Conservation (phyloP, 2,329 filamentous ascomycete genomes). For the Phaeoacremonium minimum region DNA sequence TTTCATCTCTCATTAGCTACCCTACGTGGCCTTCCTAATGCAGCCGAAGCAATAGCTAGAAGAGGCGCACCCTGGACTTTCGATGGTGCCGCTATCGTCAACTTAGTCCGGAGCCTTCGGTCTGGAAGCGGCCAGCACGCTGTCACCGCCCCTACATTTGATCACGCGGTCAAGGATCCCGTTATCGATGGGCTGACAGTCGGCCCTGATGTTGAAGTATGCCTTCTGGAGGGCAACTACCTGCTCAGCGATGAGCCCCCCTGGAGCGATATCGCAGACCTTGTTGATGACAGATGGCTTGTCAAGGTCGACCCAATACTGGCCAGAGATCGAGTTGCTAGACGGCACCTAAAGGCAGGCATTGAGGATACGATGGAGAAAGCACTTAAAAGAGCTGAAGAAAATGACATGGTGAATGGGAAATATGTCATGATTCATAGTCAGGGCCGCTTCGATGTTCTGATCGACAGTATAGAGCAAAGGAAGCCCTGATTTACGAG, state of each 20-base stretch:
- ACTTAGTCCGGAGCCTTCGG: constrained; percentile 13
- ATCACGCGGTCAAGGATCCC: constrained; percentile 18
- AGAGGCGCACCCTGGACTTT: constrained; percentile 28
- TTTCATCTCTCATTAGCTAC: neutral
- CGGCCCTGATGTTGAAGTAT: constrained; percentile 7
- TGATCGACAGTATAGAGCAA: constrained; percentile 20
- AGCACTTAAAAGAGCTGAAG: constrained; percentile 27
- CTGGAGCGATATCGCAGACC: constrained; percentile 24
- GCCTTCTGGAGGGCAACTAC: constrained; percentile 19
- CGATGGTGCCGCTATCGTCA: constrained; percentile 16
- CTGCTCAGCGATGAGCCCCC: constrained; percentile 21
- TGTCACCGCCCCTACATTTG: constrained; percentile 15
- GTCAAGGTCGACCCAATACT: constrained; percentile 29
- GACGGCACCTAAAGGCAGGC: constrained; percentile 30
- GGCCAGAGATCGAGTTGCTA: constrained; percentile 29
- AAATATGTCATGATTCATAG: constrained; percentile 13
- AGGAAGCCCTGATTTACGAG: neutral
- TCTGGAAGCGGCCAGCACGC: neutral
- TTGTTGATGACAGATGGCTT: constrained; percentile 36
- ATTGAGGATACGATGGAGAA: constrained; percentile 32
- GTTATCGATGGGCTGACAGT: constrained; percentile 11
- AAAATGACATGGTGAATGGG: constrained; percentile 31
- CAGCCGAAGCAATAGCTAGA: constrained; percentile 20
- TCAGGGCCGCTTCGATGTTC: constrained; percentile 16
- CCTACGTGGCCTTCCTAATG: constrained; percentile 20